These are phyloP conservation scores for Agroathelia rolfsii DNA, from an alignment of 1,284 basidiomycete species.

Conservation along the genomic window DNA sequence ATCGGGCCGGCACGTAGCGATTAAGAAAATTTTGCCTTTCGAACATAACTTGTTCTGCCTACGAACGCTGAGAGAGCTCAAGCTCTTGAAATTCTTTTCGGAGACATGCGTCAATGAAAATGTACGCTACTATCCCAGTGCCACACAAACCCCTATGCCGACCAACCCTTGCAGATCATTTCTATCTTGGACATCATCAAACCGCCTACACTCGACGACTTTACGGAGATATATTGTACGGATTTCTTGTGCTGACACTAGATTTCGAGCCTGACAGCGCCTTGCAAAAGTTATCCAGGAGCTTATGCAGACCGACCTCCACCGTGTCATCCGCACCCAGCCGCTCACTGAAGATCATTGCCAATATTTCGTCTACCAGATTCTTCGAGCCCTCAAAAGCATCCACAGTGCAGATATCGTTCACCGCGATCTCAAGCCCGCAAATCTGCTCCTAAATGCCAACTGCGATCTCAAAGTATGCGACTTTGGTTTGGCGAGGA, in stretches of 20 bases:
- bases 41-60: conserved; percentile 76
- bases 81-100: conserved; percentile 78
- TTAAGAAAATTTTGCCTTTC: conserved; percentile 80
- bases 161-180: conserved; percentile 47
- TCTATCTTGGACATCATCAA: conserved; percentile 83
- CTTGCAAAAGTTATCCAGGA: conserved; percentile 65
- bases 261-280: conserved; percentile 5
- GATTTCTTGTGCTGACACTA: conserved; percentile 5
- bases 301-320: conserved; percentile 86
- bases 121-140: conserved; percentile 22
- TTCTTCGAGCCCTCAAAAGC: conserved; percentile 76
- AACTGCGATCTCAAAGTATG: conserved; percentile 84
- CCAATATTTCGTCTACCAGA: conserved; percentile 74
- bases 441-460: conserved; percentile 72
- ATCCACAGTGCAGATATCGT: conserved; percentile 75
- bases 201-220: conserved; percentile 63
- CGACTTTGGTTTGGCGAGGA: conserved; percentile 76
- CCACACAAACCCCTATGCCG: conserved; percentile 4
- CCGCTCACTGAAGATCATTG: conserved; percentile 85
- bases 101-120: conserved; percentile 76
- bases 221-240: conserved; percentile 78
- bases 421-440: conserved; percentile 77
- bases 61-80: conserved; percentile 70
- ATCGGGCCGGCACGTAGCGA: conserved; percentile 58
- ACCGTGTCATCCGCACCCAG: conserved; percentile 85